These are phyloP conservation scores for Dendrocalamus sinicus DNA, from an alignment of 176 grass and related monocot genomes.

Conservation along the genomic window DNA sequence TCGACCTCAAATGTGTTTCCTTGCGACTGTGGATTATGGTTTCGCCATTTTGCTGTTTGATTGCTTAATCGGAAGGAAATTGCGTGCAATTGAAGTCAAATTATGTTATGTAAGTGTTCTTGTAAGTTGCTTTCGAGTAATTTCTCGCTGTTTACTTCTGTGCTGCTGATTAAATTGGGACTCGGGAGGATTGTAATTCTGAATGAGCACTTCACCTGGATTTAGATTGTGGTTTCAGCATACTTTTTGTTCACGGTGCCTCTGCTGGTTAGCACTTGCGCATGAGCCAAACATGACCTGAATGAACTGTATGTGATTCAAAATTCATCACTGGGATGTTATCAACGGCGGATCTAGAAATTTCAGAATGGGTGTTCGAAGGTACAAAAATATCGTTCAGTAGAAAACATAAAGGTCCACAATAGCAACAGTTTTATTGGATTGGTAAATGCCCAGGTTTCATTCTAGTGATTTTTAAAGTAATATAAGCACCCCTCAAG, in stretches of 20 bases:
- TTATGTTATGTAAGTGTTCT: neutral
- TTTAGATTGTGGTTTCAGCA: neutral
- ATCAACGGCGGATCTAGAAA: neutral
- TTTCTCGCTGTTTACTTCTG: neutral
- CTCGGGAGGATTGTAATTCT: neutral
- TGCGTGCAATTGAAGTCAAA: neutral
- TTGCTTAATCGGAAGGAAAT: neutral
- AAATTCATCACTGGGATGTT: constrained; percentile 5
- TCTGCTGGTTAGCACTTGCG: neutral
- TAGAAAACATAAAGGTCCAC: too few species aligned
- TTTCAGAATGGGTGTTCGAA: too few species aligned
- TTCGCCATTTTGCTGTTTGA: constrained; percentile 10
- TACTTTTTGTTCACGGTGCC: neutral
- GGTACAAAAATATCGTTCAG: too few species aligned
- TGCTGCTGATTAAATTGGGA: neutral
- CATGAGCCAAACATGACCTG: neutral
- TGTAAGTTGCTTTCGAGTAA: neutral
- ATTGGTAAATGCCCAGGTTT: constrained; percentile 23
- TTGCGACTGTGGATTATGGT: neutral
- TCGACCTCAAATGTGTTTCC: constrained; percentile 26
- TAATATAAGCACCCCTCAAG: constrained; percentile 16
- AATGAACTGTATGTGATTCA: neutral
- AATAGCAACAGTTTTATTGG: neutral
- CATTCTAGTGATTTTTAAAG: constrained; percentile 28
- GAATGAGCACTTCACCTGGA: neutral